Conservation (phyloP, 441 rosid genomes). For the Euphorbia schlechtendalii region DNA sequence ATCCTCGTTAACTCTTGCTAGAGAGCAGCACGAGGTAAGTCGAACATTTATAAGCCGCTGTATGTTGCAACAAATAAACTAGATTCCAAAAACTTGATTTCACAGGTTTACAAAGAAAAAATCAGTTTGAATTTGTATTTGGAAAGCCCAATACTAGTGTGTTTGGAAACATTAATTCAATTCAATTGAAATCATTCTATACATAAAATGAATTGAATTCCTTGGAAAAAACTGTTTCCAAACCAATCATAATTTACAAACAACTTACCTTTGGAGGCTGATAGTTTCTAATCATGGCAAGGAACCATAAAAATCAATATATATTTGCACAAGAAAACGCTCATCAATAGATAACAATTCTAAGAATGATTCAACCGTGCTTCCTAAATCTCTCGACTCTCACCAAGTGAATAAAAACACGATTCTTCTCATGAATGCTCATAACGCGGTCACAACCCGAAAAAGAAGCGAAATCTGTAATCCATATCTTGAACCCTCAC, state of each 20-base stretch:
- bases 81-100: not conserved
- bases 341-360: not conserved
- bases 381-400: not conserved
- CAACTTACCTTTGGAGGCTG: not conserved
- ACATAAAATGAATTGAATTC: too few species aligned
- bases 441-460: too few species aligned
- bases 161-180: too few species aligned
- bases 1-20: not conserved
- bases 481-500: not conserved
- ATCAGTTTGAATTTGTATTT: not conserved
- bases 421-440: not conserved
- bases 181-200: too few species aligned
- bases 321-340: not conserved
- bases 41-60: not conserved
- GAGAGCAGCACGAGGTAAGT: not conserved
- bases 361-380: not conserved
- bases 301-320: not conserved
- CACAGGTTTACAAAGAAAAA: not conserved
- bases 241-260: too few species aligned
- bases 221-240: too few species aligned
- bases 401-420: not conserved
- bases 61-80: not conserved
- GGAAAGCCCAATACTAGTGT: not conserved
- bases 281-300: not conserved
- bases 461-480: not conserved